Evolutionary conservation across 495 filamentous ascomycete genomes (phyloP), one percentile per base, ranked within the genome.

Genomic region (Letharia columbiana): DNA sequence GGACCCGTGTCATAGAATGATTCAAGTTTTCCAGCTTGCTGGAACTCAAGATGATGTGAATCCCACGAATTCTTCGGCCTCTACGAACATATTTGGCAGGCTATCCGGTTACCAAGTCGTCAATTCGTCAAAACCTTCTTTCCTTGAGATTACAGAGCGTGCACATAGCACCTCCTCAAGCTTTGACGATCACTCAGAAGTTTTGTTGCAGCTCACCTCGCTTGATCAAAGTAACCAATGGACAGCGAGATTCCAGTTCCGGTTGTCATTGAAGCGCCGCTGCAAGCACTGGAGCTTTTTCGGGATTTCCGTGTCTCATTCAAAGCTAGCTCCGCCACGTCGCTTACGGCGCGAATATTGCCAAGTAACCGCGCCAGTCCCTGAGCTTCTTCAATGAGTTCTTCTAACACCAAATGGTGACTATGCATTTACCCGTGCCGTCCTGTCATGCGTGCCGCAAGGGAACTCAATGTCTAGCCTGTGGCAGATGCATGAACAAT

Each of bases 361-460:
- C 54, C 33, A 57, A 57, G 33, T 17, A 57, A 35, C 37, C 54
- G 54, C 54, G 54, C 54, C 54, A 57, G 37, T 57, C 31, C n/a
- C 33, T 20, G 8, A 11, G 15, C 15, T 37, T 57, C 31, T 2
- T 57, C 31, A 17, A 39, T 4, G 17, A 3, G 1, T 33, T 28
- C 12, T 56, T 33, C 13, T 8, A 4, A 4, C 52, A 18, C 20
- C 54, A 57, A 57, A 57, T 1, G 13, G 33, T 37, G 15, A 20
- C 15, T 37, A 37, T 35, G 54, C 15, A 10, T 8, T 39, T 35
- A 57, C 31, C 54, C 54, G 54, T 57, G 28, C 54, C 54, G 54
- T 57, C 31, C 31, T 57, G 33, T 57, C 54, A 57, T 20, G 17
- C 54, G 31, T 57, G 28, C 54, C 54, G 54, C 15, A 57, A 57